These are phyloP conservation scores for Trypanosoma avium DNA, from an alignment of 208 protist genomes.

Conservation along the genomic window DNA sequence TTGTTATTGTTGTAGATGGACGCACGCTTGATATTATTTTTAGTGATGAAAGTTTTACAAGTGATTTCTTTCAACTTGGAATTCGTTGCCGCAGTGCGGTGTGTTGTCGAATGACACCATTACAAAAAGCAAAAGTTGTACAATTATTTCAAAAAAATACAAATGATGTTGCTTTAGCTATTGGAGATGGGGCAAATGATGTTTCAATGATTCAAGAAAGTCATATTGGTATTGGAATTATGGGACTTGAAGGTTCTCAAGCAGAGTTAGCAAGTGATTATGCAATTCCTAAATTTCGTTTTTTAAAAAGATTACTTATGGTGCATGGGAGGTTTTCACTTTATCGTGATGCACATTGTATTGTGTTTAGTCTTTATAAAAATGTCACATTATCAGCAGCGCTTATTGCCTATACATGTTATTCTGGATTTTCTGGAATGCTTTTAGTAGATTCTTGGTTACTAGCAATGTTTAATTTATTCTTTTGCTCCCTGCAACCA, in stretches of 20 bases:
- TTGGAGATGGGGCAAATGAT: conserved; percentile 99
- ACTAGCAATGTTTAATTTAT: conserved; percentile 75
- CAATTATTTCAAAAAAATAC: conserved; percentile 88
- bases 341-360: conserved; percentile 89
- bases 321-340: conserved; percentile 96
- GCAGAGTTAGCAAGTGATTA: conserved; percentile 94
- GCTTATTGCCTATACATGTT: conserved; percentile 84
- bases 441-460: conserved; percentile 86
- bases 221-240: conserved; percentile 96
- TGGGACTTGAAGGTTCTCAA: conserved; percentile 95
- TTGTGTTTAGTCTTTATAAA: conserved; percentile 98
- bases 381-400: conserved; percentile 91
- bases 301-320: conserved; percentile 90
- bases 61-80: conserved; percentile 68
- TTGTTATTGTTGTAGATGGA: conserved; percentile 80
- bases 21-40: conserved; percentile 78
- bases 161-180: conserved; percentile 90
- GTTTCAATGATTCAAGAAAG: conserved; percentile 96
- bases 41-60: conserved; percentile 31
- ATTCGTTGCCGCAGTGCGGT: conserved; percentile 65
- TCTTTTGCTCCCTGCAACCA: conserved; percentile 83
- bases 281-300: conserved; percentile 93
- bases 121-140: conserved; percentile 91
- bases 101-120: conserved; percentile 89
- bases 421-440: conserved; percentile 84